Conservation (phyloP, 192 early-diverging fungal genomes). For the Mortierella hygrophila region DNA sequence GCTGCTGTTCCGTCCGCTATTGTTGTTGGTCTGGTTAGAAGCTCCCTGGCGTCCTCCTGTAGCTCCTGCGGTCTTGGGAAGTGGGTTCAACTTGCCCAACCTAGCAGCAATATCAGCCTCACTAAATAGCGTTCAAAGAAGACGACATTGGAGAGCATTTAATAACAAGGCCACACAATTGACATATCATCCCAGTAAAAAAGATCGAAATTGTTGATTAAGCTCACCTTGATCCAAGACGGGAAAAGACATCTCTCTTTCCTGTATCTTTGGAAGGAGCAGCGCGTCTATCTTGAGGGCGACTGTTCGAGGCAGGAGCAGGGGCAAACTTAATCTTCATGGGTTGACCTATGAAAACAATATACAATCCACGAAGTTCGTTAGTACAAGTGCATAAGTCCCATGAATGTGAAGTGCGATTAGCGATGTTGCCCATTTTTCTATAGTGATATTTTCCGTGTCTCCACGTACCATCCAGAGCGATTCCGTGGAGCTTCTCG, state of each 20-base stretch:
- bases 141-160: not conserved
- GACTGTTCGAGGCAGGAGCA: slow-evolving; percentile 17
- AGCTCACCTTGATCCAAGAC: slow-evolving; percentile 44
- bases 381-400: no score
- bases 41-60: slow-evolving; percentile 14
- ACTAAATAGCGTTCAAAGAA: slow-evolving; percentile 1
- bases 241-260: slow-evolving; percentile 51
- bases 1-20: slow-evolving; percentile 16
- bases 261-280: not conserved
- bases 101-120: slow-evolving; percentile 52
- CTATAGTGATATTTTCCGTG: no score
- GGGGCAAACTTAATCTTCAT: slow-evolving; percentile 52
- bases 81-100: slow-evolving; percentile 39
- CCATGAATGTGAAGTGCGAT: no score
- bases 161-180: not conserved
- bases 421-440: no score
- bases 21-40: slow-evolving; percentile 7
- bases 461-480: slow-evolving; percentile 61
- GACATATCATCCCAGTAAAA: no score
- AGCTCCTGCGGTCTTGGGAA: slow-evolving; percentile 13
- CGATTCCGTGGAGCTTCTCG: slow-evolving; percentile 63
- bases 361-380: no score
- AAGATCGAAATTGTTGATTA: not conserved
- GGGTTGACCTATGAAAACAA: slow-evolving; percentile 26
- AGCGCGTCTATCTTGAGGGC: slow-evolving; percentile 21